phyloP scores from a whole-genome alignment of 148 eudicot genomes.

The Bassia scoparia region DNA sequence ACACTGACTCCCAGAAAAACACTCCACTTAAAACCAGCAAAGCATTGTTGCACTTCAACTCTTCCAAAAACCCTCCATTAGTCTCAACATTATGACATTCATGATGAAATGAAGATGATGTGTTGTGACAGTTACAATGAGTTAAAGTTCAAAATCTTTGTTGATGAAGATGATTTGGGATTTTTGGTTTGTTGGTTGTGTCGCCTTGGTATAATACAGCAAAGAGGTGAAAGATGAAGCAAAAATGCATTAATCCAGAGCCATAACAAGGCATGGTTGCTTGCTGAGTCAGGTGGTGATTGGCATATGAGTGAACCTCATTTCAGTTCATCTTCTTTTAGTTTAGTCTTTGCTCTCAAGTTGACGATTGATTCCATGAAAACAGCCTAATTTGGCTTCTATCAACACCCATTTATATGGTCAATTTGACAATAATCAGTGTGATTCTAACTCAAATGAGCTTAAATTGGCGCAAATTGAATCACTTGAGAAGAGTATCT shows the following conservation, averaged over 20 bases:
- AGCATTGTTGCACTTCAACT: neutral
- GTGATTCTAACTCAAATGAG: conserved; percentile 56
- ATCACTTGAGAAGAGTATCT: conserved; percentile 77
- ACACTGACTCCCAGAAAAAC: no score
- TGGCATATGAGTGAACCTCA: conserved; percentile 61
- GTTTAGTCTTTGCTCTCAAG: conserved; percentile 86
- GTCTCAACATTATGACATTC: conserved; percentile 14
- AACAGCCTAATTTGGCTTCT: conserved; percentile 35
- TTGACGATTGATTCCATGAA: conserved; percentile 71
- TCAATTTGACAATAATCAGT: conserved; percentile 64
- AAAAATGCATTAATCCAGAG: conserved; percentile 34
- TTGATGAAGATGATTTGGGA: conserved; percentile 63
- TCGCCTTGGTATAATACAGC: conserved; percentile 18
- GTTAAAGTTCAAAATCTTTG: conserved; percentile 40
- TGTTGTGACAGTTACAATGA: conserved; percentile 25
- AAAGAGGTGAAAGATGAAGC: conserved; percentile 6
- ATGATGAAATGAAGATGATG: conserved; percentile 13
- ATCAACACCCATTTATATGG: conserved; percentile 82
- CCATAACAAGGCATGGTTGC: conserved; percentile 91
- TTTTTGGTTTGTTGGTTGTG: conserved; percentile 57
- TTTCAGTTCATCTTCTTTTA: conserved; percentile 91
- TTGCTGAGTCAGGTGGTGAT: conserved; percentile 80
- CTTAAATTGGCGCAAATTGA: conserved; percentile 65
- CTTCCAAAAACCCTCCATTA: conserved; percentile 19
- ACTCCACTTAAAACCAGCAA: conserved; percentile 27